Evolutionary conservation across 1,284 basidiomycete species (phyloP), one percentile per base, ranked within the genome.

Genomic region (Malassezia psittaci): DNA sequence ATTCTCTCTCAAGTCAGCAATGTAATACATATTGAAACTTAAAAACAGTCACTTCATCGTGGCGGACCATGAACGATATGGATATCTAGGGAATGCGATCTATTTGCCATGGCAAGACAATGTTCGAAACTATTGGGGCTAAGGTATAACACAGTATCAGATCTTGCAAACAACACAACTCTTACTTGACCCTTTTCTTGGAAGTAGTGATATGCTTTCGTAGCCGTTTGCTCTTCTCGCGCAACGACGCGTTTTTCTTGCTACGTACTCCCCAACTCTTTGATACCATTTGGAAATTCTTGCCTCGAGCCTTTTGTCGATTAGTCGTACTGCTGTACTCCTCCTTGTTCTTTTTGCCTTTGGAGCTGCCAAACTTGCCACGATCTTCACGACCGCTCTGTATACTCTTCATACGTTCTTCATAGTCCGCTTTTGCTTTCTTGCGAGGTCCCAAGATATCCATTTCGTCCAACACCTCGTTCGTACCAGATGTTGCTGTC

Each of bases 351-450:
- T 72, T 74, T 61, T 74, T 69, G 21, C 74, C 74, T 57, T 74
- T 74, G 32, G 66, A 66, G 45, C 62, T 64, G 29, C 89, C 89
- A 72, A 85, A 99, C 79, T 96, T 96, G 70, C 94, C 91, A 48
- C 94, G 82, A 0, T 90, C 94, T 76, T 98, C 91, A 33, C 93
- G 82, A 0, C 93, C 93, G 75, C 89, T 86, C 70, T 86, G 83
- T 65, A 98, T 88, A 15, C 84, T 86, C 3, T 87, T 90, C 78
- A 98, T 83, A 19, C 93, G 85, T 75, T 94, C 93, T 57, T 89
- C 89, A 75, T 98, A 96, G 70, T 89, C 87, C 2, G 87, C 83
- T 77, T 96, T 99, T 33, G 81, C 81, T 78, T 90, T 94, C 79
- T 96, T 98, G 54, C 88, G 83, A 5, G 89, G 88, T 1, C 94